Percentiles rank a stretch among this genome's conserved stretches.
Conservation (phyloP, 75 land plant genomes). For the Picea sitchensis region DNA sequence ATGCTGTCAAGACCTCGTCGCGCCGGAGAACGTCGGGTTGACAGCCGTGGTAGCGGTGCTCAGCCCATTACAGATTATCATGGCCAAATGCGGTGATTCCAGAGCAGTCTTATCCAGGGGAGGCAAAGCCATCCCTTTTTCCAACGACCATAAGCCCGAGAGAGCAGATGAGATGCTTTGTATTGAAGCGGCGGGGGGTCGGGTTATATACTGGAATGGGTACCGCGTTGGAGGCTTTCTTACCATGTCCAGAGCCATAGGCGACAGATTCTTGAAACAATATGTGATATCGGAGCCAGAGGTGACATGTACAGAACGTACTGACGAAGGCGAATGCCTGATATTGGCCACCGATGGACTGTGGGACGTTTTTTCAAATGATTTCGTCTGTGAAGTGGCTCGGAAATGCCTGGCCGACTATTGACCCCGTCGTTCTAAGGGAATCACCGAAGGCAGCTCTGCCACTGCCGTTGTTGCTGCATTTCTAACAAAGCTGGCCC, state of each 20-base stretch:
- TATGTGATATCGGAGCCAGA: background rate
- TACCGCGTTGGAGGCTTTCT: constrained; percentile 59
- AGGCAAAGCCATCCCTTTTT: constrained; percentile 16
- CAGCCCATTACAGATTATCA: constrained; percentile 71
- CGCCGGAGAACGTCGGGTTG: constrained; percentile 70
- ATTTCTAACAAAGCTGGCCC: background rate
- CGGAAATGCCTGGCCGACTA: background rate
- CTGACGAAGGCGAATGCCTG: constrained; percentile 6
- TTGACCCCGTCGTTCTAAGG: background rate
- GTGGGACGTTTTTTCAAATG: constrained; percentile 12
- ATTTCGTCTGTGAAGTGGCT: constrained; percentile 3
- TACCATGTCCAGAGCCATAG: too few relatives aligned
- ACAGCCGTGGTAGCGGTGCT: constrained; percentile 84
- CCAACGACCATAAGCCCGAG: constrained; percentile 46
- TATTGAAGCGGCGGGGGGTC: constrained; percentile 66
- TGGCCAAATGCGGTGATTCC: constrained; percentile 90
- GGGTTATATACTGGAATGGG: constrained; percentile 66
- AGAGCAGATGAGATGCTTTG: constrained; percentile 54
- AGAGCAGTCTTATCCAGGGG: constrained; percentile 16
- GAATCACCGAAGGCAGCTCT: background rate
- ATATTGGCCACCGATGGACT: constrained; percentile 17
- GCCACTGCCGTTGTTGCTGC: background rate
- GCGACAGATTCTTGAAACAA: too few relatives aligned
- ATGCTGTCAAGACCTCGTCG: constrained; percentile 2
- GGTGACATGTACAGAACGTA: constrained; percentile 8